Evolutionary conservation across 441 rosid species (phyloP), one percentile per base, ranked within the genome.

Genomic region (Pelargonium australe): DNA sequence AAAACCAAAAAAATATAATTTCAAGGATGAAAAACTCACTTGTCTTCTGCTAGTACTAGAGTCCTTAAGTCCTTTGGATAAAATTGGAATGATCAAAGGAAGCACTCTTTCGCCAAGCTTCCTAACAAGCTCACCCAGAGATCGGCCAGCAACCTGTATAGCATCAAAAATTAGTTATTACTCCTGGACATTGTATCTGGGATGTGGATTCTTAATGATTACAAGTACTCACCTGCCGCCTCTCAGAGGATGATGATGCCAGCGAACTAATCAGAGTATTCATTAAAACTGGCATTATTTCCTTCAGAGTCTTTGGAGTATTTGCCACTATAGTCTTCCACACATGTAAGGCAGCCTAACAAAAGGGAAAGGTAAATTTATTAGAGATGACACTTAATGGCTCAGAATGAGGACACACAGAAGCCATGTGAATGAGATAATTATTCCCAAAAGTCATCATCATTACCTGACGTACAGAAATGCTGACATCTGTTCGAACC

Each of bases 101-200:
- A 96, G 99, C 70, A 96, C 99, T 90, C 97, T 91, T 80, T 96
- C 99, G 74, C 98, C 99, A 75, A 96, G 98, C 85, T 96, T 93
- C 82, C 97, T 84, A 45, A 96, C 99, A 76, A 96, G 93, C 84
- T 96, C 98, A 78, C 99, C 99, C 75, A 96, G 80, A 60, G 99
- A 77, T 75, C 99, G 83, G 70, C 88, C 99, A 74, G 99, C 98
- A 80, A 87, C 97, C 99, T 96, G 70, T 37, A 77, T 25, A 63
- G 14, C 73, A 74, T 23, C 25, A 70, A 28, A 40, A 31, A 41
- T 61, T 23, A 47, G 14, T 44, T 66, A 45, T 25, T 57, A 63
- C 28, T 58, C 61, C 14, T 9, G 4, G 66, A 72, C 1, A 17
- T 25, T 43, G 41, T 1, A 25, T 45, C 53, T 47, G 16, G 13